These are phyloP conservation scores for Echites panduratus DNA, from an alignment of 257 asterid species.

Conservation along the genomic window DNA sequence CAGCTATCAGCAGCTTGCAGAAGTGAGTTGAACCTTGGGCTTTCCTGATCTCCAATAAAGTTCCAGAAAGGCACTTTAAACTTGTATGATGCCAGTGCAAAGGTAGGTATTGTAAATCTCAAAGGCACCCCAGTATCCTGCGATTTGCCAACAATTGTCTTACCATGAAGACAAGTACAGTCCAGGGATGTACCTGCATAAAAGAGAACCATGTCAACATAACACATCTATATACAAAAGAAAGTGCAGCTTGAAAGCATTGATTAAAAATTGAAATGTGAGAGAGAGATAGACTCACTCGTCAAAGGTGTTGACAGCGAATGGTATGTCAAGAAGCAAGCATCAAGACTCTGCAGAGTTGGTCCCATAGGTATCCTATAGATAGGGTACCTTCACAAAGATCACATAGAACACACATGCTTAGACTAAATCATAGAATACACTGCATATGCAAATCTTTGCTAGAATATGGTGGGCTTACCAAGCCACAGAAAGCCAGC, in stretches of 20 bases:
- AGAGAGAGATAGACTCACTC: slow-evolving; percentile 33
- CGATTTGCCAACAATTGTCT: slow-evolving; percentile 28
- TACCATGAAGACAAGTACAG: slow-evolving; percentile 19
- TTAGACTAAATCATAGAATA: slow-evolving; percentile 3
- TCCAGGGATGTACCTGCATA: slow-evolving; percentile 16
- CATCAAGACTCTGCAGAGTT: slow-evolving; percentile 81
- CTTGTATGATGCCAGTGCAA: slow-evolving; percentile 84
- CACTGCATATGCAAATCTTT: too few relatives aligned
- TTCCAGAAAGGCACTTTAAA: slow-evolving; percentile 55
- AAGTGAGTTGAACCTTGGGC: slow-evolving; percentile 54
- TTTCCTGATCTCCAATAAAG: slow-evolving; percentile 38
- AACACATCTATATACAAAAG: too few relatives aligned
- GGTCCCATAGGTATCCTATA: slow-evolving; percentile 93
- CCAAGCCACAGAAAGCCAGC: slow-evolving; percentile 99
- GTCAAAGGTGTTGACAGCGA: slow-evolving; percentile 60
- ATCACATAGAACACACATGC: not conserved
- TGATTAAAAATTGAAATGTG: not conserved
- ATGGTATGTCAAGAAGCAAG: slow-evolving; percentile 87
- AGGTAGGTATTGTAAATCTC: slow-evolving; percentile 52
- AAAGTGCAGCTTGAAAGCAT: not conserved
- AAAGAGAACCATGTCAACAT: slow-evolving; percentile 1
- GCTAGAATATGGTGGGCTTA: slow-evolving; percentile 20
- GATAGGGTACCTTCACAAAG: slow-evolving; percentile 73
- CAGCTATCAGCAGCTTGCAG: slow-evolving; percentile 65
- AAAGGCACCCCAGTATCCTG: slow-evolving; percentile 26